Base-by-base conservation (phyloP, 306 rosid genomes). In the Coriaria nepalensis region DNA sequence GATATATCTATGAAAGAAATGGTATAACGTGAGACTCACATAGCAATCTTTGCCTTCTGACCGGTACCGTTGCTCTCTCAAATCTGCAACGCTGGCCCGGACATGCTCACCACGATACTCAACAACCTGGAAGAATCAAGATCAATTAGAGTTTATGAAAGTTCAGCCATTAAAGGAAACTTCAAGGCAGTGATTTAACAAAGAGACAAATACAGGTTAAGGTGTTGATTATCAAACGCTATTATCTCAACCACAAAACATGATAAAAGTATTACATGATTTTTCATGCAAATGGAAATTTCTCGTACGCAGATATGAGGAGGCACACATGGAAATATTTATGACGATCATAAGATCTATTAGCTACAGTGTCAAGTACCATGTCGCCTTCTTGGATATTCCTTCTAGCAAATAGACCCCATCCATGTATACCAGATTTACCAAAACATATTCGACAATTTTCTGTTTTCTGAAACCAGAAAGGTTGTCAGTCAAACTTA, bases 391-490 rank as follows among this genome's bases (percentile, higher is more conserved):
- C 98, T 73, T 81, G 92, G 53, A 90, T 66, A 73, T 82, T 74
- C 55, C 66, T 73, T 13, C 95, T 81, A 7, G 98, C 95, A 82
- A 90, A 90, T 59, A 90, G 92, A 50, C 98, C 98, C 98, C 98
- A 90, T 71, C 98, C 95, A 77, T 90, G 98, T 73, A 90, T 90
- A 33, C 95, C 94, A 13, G 98, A 90, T 67, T 85, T 90, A 54
- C 98, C 95, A n/a, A 77, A 85, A 85, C 95, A 75, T 62, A 90
- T 68, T 49, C 85, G 73, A 58, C 53, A 71, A 46, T 57, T 77
- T 67, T 90, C 98, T 50, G 68, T 81, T 79, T 63, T 79, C 98
- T 90, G 82, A 40, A 67, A 47, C 64, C 61, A 69, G 34, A 60
- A 59, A 9, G 14, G 50, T 47, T 37, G 47, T 58, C 10, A 35